A percentile compares a stretch with the other conserved stretches of the same genome.
Evolutionary conservation across 306 rosid genomes (phyloP).

Genomic region (Rosa rugosa): DNA sequence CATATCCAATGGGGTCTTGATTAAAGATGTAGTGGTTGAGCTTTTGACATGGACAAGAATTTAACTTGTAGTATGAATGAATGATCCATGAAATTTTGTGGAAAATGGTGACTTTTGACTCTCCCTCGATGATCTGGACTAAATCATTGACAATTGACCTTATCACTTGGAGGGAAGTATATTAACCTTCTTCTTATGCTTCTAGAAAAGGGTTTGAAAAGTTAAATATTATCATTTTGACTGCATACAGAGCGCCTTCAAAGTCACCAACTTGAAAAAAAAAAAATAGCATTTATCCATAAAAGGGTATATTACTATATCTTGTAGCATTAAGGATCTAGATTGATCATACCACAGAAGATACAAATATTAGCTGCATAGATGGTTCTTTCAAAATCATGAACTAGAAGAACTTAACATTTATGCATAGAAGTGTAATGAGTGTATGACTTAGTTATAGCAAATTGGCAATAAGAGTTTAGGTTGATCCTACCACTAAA

Average conservation of each 20-base stretch:
- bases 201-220: not conserved
- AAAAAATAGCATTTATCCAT: too few relatives aligned
- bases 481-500: not conserved
- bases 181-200: not conserved
- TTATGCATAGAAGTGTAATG: too few relatives aligned
- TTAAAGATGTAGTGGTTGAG: not conserved
- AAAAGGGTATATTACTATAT: too few relatives aligned
- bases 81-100: not conserved
- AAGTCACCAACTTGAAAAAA: too few relatives aligned
- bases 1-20: not conserved
- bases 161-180: not conserved
- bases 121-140: not conserved
- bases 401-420: not conserved
- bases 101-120: constrained; percentile 2
- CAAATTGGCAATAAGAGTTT: not conserved
- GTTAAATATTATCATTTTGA: too few relatives aligned
- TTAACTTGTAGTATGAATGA: not conserved
- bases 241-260: too few relatives aligned
- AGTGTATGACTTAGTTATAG: too few relatives aligned
- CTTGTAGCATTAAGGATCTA: too few relatives aligned
- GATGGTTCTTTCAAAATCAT: not conserved
- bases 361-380: too few relatives aligned
- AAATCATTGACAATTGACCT: not conserved
- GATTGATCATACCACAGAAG: too few relatives aligned
- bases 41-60: not conserved